Conservation (phyloP, 176 grass and related monocot species). For the Paspalum vaginatum region DNA sequence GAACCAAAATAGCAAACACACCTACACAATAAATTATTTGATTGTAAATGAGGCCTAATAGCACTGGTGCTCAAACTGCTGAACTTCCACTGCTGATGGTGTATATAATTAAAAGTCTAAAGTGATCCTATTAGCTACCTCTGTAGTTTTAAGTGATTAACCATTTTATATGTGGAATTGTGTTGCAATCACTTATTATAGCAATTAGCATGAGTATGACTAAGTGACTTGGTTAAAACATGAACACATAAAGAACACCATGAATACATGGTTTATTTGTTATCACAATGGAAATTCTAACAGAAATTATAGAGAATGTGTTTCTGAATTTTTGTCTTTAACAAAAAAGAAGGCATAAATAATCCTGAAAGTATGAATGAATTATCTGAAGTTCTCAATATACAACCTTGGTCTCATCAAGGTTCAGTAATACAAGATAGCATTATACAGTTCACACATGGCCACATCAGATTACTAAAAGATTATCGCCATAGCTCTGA, state of each 20-base stretch:
- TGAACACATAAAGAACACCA: neutral
- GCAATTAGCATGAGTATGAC: neutral
- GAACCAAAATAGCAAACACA: neutral
- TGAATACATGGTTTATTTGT: neutral
- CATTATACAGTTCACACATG: neutral
- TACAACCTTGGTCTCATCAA: neutral
- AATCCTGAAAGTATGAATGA: conserved; percentile 1
- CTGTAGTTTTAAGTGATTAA: neutral
- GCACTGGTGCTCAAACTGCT: neutral
- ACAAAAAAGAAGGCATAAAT: neutral
- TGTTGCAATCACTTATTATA: neutral
- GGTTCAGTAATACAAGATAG: neutral
- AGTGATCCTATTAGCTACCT: too few species aligned
- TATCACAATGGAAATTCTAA: neutral
- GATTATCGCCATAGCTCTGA: neutral
- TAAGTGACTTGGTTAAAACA: too few species aligned
- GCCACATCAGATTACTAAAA: neutral
- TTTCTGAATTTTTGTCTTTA: neutral
- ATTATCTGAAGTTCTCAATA: neutral
- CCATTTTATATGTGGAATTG: neutral
- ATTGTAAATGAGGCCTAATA: neutral
- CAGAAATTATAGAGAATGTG: neutral
- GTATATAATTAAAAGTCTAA: too few species aligned
- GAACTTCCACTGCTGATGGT: too few species aligned
- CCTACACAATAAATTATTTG: neutral